Percentiles rank a stretch among this genome's conserved stretches.
Conservation (phyloP, 2,329 filamentous ascomycete genomes). For the Tolypocladium album region DNA sequence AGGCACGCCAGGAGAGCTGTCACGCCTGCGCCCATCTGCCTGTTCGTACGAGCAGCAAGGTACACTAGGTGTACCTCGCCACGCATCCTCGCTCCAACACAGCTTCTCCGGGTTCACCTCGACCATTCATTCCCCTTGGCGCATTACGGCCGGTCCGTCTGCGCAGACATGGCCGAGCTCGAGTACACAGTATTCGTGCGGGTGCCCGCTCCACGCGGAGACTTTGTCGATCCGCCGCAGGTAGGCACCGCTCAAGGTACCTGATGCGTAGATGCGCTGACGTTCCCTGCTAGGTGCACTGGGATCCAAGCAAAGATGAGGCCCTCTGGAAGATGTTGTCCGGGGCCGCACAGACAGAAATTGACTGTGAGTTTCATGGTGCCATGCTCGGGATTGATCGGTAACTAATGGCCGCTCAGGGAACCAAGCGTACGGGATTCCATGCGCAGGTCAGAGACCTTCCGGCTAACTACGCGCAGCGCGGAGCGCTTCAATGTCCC, state of each 20-base stretch:
- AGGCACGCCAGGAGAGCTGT: not conserved
- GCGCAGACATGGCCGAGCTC: constrained; percentile 35
- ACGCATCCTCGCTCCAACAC: not conserved
- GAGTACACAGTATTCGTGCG: constrained; percentile 72
- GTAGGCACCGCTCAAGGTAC: constrained; percentile 34
- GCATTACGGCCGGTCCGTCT: not conserved
- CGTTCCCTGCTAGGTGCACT: constrained; percentile 54
- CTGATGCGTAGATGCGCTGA: not conserved
- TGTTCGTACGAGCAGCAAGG: too few species aligned
- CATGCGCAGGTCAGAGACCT: not conserved
- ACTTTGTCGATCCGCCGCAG: constrained; percentile 82
- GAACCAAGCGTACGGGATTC: constrained; percentile 56
- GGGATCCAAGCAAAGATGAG: constrained; percentile 80
- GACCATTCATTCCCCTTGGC: not conserved
- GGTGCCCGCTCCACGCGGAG: constrained; percentile 76
- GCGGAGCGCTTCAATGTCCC: constrained; percentile 73
- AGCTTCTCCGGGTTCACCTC: not conserved
- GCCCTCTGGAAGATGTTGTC: constrained; percentile 86
- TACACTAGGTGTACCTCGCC: not conserved
- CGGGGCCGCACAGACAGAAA: constrained; percentile 66
- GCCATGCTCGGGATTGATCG: not conserved
- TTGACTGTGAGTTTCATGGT: constrained; percentile 60
- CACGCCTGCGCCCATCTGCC: not conserved
- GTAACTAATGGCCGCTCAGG: constrained; percentile 35
- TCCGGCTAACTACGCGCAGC: constrained; percentile 29